Base-by-base conservation (phyloP, 768 basidiomycete species). In the Boletus huronensis region DNA sequence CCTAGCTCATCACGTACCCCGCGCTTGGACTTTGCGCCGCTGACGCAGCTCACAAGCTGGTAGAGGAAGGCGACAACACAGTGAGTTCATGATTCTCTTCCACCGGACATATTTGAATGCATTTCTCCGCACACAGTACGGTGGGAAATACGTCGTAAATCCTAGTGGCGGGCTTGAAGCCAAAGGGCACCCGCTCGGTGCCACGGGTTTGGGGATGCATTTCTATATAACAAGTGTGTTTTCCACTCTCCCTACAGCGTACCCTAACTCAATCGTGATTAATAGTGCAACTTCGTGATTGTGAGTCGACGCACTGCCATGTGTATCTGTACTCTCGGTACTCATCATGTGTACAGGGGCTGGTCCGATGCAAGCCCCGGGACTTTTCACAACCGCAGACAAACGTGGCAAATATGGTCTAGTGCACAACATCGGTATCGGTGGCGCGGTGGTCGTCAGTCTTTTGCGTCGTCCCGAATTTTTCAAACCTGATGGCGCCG, bases 131-230 rank as follows among this genome's bases (percentile, higher is more conserved):
- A 13, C 55, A 8, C 50, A 89, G 87, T 90, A 90, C 54, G 90
- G 88, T 19, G 90, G 92, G 5, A 89, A 90, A 70, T 93, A 81
- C 47, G 88, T 93, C 17, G 73, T 93, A 34, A 93, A 93, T 60
- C 88, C 91, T 0, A 88, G 85, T 48, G 91, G 91, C 25, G 91
- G 91, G 0, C 77, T 93, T 16, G 88, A 93, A 65, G 88, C 89
- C n/a, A 93, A 92, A 65, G 91, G 91, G 3, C 89, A 93, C 64
- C 90, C 91, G 3, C 78, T 92, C 19, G 89, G 90, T 36, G 88
- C 90, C 1, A 90, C 87, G 17, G 90, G 90, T 2, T 72, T 92
- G 14, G 89, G 86, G 26, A 91, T 91, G 90, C 89, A 92, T 66
- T 90, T 90, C 70, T 91, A 89, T 64, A 87, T 91, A 57, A 81